Percentiles rank a stretch among this genome's conserved stretches.
Conservation (phyloP, 1,284 basidiomycete genomes). For the Thelephora terrestris region DNA sequence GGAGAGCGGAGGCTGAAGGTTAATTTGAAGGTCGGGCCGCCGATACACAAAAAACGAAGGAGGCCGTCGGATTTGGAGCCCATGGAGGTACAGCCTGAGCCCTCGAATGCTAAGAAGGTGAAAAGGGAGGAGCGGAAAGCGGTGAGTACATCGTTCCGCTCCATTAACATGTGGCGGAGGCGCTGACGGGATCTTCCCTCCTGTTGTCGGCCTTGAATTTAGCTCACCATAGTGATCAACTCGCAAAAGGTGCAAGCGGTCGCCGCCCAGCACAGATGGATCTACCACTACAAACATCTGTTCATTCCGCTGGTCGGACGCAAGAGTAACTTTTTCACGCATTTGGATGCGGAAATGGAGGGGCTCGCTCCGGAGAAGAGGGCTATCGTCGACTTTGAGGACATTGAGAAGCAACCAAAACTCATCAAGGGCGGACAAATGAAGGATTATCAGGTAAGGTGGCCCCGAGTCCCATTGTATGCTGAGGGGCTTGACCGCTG, state of each 20-base stretch:
- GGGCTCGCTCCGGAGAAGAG: slow-evolving; percentile 3
- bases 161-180: neutral
- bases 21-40: neutral
- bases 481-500: neutral
- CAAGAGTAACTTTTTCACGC: slow-evolving; percentile 9
- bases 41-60: neutral
- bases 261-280: slow-evolving; percentile 9
- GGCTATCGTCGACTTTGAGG: slow-evolving; percentile 25
- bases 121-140: slow-evolving; percentile 11
- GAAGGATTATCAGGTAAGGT: slow-evolving; percentile 47
- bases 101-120: slow-evolving; percentile 5
- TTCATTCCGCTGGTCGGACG: slow-evolving; percentile 15
- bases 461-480: neutral
- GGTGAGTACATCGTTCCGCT: slow-evolving; percentile 5
- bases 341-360: slow-evolving; percentile 10
- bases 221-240: slow-evolving; percentile 15
- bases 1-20: neutral
- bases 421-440: slow-evolving; percentile 36
- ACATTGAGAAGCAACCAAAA: slow-evolving; percentile 34
- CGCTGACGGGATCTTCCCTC: neutral
- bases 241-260: slow-evolving; percentile 2
- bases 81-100: neutral
- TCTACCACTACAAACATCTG: slow-evolving; percentile 10
- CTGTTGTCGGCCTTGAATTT: neutral
- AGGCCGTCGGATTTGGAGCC: neutral